Base-by-base conservation (phyloP, 306 rosid species). In the Fragaria iinumae region DNA sequence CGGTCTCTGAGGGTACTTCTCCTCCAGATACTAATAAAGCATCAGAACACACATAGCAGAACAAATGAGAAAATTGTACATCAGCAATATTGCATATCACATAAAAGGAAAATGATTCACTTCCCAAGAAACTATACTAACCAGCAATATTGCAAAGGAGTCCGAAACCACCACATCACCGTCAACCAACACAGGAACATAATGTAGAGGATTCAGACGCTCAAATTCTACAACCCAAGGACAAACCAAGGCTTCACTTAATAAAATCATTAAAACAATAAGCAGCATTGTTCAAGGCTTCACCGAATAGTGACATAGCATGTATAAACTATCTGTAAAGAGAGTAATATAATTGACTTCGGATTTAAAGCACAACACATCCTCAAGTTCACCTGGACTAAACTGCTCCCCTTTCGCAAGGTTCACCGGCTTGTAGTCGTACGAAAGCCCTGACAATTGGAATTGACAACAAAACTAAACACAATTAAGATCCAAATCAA, bases 101-200 rank as follows among this genome's bases (percentile, higher is more conserved):
- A 25, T 25, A 25, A 25, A 25, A 25, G 25, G 25, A 25, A 25
- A 25, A 25, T 25, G 25, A 25, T 25, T 25, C 25, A 25, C 25
- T 25, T 25, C 25, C 25, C 25, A 25, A 25, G 45, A 49, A 69
- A 67, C 23, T 64, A 65, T 45, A 72, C 87, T 66, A 67, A 84
- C 90, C 88, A 80, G 82, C 63, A 84, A 69, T 72, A 87, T 87
- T 47, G 88, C 90, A 75, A 32, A 80, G 43, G 90, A 84, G 63
- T 87, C 88, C 21, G 87, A 80, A 75, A 87, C 52, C 77, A 82
- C 88, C 39, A 59, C 67, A n/a, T 67, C 67, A 69, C 80, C 85
- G 80, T 87, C 88, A 36, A 84, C 88, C 62, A 87, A 80, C 75
- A 85, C 86, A 1, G 91, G 88, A 29, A 87, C 91, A 59, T 34